Evolutionary conservation across 2,329 filamentous ascomycete genomes (phyloP), one percentile per base, ranked within the genome.

Genomic region (Ascochyta lentis): DNA sequence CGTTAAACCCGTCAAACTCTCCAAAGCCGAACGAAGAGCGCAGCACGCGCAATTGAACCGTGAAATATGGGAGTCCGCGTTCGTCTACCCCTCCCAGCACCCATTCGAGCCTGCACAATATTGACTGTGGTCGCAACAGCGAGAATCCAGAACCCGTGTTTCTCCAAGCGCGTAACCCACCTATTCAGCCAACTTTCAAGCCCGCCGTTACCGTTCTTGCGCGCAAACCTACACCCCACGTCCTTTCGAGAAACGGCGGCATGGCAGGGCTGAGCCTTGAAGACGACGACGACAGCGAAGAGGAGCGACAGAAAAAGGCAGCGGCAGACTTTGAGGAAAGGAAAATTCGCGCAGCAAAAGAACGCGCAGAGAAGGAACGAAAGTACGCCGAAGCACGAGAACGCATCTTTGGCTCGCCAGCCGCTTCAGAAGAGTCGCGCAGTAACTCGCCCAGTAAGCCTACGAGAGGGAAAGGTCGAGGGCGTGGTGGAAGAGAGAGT

Each of bases 51-150:
- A 96, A 73, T 84, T 88, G 49, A 96, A 97, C 74, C 86, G 88
- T 68, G 89, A 90, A 75, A 78, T 97, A 52, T 97, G 94, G 94
- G 86, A 95, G 70, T 88, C 92, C 70, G 94, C 93, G 89, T 95
- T 86, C 53, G 86, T 68, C 26, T 26, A n/a, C 24, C 23, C 22
- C 22, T 16, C 27, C 15, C 22, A 38, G 6, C 29, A 15, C 27
- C 5, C 13, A 15, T 15, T 34, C n/a, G 10, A 24, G n/a, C 31
- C 10, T 48, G 16, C 38, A 22, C 41, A 24, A 37, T 43, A 57
- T 64, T 72, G 50, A 72, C 55, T 40, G 27, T 42, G 38, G 35
- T 15, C 41, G 26, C 29, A 37, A 48, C 69, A 92, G 89, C 46
- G 91, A 96, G 76, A 81, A 89, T 8, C 85, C 88, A 15, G 84